A percentile compares a stretch with the other conserved stretches of the same genome.
Evolutionary conservation across 2,329 filamentous ascomycete genomes (phyloP).

Genomic region (Xenosphaeropsis pyriputrescens): DNA sequence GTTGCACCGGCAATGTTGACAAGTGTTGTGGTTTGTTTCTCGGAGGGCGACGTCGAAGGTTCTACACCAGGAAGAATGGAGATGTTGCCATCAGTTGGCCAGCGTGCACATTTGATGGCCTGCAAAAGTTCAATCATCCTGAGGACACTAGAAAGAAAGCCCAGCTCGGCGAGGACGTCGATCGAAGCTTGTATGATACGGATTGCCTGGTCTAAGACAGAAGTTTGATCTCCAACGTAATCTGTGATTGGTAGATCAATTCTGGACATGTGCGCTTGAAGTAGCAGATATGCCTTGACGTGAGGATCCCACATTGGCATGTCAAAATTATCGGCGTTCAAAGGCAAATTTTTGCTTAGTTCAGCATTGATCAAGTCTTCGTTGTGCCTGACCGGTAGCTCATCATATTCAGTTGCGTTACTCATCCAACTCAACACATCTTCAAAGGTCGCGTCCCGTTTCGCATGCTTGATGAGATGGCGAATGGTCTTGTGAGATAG

Average conservation of each 20-base stretch:
- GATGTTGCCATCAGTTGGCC: conserved; percentile 70
- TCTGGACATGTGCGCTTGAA: conserved; percentile 90
- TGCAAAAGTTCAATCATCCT: conserved; percentile 79
- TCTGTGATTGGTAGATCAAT: conserved; percentile 89
- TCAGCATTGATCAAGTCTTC: conserved; percentile 95
- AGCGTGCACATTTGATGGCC: conserved; percentile 82
- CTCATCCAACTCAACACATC: conserved; percentile 89
- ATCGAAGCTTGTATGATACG: conserved; percentile 94
- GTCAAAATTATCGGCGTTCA: conserved; percentile 28
- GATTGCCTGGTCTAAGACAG: conserved; percentile 86
- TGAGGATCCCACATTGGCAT: conserved; percentile 98
- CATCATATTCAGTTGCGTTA: conserved; percentile 87
- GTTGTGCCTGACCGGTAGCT: conserved; percentile 93
- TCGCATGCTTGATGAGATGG: conserved; percentile 63
- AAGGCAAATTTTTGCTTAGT: conserved; percentile 66
- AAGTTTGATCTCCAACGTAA: conserved; percentile 87
- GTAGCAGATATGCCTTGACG: conserved; percentile 84
- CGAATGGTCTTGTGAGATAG: conserved; percentile 90
- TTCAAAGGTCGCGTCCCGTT: conserved; percentile 59
- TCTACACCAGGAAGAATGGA: conserved; percentile 67
- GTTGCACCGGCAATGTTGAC: conserved; percentile 19
- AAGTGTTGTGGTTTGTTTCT: conserved; percentile 8
- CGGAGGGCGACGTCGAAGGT: conserved; percentile 13
- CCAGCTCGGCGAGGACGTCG: conserved; percentile 85
- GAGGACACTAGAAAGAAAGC: conserved; percentile 60